A percentile compares a stretch with the other conserved stretches of the same genome.
Conservation (phyloP, 805 yeast genomes). For the Spathaspora arborariae region DNA sequence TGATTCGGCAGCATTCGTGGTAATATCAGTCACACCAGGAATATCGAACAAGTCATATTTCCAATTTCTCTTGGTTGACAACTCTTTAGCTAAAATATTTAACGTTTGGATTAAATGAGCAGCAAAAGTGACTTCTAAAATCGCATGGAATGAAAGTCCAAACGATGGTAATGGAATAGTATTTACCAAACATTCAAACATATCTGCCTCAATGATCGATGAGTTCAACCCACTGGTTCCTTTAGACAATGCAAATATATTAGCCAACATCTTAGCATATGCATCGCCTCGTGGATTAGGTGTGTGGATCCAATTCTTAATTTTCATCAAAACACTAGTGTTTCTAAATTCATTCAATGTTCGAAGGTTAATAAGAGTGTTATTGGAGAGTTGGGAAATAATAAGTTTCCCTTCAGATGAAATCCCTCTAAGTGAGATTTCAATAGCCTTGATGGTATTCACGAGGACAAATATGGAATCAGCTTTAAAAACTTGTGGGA, state of each 20-base stretch:
- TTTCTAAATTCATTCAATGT: slow-evolving; percentile 39
- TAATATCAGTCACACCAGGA: slow-evolving; percentile 25
- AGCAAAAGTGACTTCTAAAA: slow-evolving; percentile 47
- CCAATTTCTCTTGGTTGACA: slow-evolving; percentile 20
- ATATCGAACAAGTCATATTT: slow-evolving; percentile 32
- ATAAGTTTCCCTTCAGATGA: slow-evolving; percentile 41
- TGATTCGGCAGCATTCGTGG: slow-evolving; percentile 15
- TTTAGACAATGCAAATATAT: slow-evolving; percentile 28
- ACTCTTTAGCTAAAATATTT: slow-evolving; percentile 20
- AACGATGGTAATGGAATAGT: slow-evolving; percentile 45
- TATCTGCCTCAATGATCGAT: slow-evolving; percentile 42
- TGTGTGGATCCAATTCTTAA: slow-evolving; percentile 33
- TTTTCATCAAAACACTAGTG: slow-evolving; percentile 30
- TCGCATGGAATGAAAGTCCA: slow-evolving; percentile 43
- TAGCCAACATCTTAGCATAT: slow-evolving; percentile 30
- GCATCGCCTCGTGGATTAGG: slow-evolving; percentile 24
- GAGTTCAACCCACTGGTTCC: slow-evolving; percentile 23
- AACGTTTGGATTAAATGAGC: slow-evolving; percentile 51
- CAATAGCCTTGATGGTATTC: slow-evolving; percentile 60
- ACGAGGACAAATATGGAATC: slow-evolving; percentile 40
- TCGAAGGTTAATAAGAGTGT: slow-evolving; percentile 56
- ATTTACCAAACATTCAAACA: slow-evolving; percentile 50
- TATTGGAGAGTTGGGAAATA: slow-evolving; percentile 58
- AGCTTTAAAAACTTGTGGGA: slow-evolving; percentile 34
- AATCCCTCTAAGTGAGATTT: slow-evolving; percentile 59